These are phyloP conservation scores for Neonectria faginata DNA, from an alignment of 2,329 filamentous ascomycete species.

Conservation along the genomic window DNA sequence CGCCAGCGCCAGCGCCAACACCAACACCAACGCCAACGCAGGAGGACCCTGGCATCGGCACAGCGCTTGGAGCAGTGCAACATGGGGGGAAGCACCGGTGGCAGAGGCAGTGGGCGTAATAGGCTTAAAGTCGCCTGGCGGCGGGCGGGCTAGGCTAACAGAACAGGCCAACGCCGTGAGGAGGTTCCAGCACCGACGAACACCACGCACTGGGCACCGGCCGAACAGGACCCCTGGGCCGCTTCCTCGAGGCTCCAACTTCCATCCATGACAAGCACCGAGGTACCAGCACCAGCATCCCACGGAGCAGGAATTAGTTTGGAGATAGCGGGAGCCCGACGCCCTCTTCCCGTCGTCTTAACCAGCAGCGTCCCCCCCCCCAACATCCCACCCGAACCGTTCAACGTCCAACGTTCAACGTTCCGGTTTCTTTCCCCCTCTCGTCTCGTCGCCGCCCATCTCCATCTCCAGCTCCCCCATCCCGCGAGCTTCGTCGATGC, in stretches of 20 bases:
- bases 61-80: slow-evolving; percentile 22
- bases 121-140: slow-evolving; percentile 6
- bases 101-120: slow-evolving; percentile 9
- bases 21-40: slow-evolving; percentile 21
- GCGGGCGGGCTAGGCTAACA: slow-evolving; percentile 2
- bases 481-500: slow-evolving; percentile 8
- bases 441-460: not conserved
- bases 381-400: slow-evolving; percentile 16
- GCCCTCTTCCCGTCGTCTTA: slow-evolving; percentile 17
- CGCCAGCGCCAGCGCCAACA: slow-evolving; percentile 14
- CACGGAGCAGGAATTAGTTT: not conserved
- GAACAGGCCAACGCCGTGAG: slow-evolving; percentile 12
- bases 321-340: slow-evolving; percentile 19
- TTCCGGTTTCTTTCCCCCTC: not conserved
- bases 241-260: slow-evolving; percentile 14
- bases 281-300: not conserved
- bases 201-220: slow-evolving; percentile 2
- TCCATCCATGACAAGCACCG: slow-evolving; percentile 2
- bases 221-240: slow-evolving; percentile 23
- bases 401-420: slow-evolving; percentile 2
- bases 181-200: slow-evolving; percentile 9
- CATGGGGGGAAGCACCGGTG: slow-evolving; percentile 24
- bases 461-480: not conserved
- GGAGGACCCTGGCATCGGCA: slow-evolving; percentile 21
- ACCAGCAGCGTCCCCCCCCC: slow-evolving; percentile 14